Evolutionary conservation across 2,329 filamentous ascomycete species (phyloP).

Genomic region (Claviceps pusilla): DNA sequence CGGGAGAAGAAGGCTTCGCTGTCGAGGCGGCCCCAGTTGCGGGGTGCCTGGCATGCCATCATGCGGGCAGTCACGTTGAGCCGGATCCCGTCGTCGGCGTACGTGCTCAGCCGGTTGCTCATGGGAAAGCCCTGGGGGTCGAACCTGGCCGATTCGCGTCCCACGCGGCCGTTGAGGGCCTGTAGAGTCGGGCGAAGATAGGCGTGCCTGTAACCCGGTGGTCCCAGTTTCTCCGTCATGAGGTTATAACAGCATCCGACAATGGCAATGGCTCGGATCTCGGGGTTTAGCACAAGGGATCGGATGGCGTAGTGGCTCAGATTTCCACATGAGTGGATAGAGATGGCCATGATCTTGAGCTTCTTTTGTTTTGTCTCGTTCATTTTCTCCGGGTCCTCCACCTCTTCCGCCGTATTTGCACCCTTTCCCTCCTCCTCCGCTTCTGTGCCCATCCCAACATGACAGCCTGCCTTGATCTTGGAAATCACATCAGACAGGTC

Average conservation of each 20-base stretch:
- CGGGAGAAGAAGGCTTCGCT: slow-evolving; percentile 80
- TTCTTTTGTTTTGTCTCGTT: slow-evolving; percentile 14
- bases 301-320: slow-evolving; percentile 89
- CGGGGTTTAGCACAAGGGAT: slow-evolving; percentile 68
- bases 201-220: slow-evolving; percentile 73
- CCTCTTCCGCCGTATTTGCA: neutral
- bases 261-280: slow-evolving; percentile 80
- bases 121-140: slow-evolving; percentile 92
- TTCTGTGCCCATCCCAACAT: neutral
- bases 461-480: slow-evolving; percentile 30
- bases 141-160: slow-evolving; percentile 51
- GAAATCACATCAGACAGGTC: slow-evolving; percentile 54
- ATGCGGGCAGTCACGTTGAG: slow-evolving; percentile 93
- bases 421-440: neutral
- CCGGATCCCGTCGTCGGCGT: slow-evolving; percentile 50
- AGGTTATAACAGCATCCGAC: slow-evolving; percentile 98
- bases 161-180: slow-evolving; percentile 52
- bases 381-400: neutral
- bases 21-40: slow-evolving; percentile 74
- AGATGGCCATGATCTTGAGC: slow-evolving; percentile 65
- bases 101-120: slow-evolving; percentile 52
- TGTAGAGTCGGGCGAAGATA: slow-evolving; percentile 56
- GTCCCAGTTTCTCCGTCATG: slow-evolving; percentile 75
- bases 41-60: slow-evolving; percentile 93
- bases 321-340: slow-evolving; percentile 93